These are phyloP conservation scores for Heliamphora exappendiculata DNA, from an alignment of 148 eudicot genomes.

Conservation along the genomic window DNA sequence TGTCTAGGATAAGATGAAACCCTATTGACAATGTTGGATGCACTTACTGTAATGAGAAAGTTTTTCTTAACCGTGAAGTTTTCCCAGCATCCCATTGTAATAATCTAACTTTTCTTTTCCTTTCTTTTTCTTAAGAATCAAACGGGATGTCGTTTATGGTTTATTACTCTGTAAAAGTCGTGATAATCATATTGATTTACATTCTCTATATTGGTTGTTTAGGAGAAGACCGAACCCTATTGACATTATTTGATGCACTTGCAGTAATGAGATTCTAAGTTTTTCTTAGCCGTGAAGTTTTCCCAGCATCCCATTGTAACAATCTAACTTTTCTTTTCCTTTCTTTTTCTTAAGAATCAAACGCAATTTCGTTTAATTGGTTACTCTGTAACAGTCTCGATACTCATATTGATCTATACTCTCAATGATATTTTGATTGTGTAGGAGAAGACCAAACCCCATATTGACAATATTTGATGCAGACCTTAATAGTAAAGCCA, in stretches of 20 bases:
- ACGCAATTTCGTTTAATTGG: not conserved
- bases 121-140: not conserved
- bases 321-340: not conserved
- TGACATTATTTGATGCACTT: too few relatives aligned
- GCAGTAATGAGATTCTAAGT: too few relatives aligned
- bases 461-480: not conserved
- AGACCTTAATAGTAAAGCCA: not conserved
- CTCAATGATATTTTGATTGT: not conserved
- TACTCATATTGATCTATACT: not conserved
- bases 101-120: not conserved
- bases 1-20: too few relatives aligned
- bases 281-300: too few relatives aligned
- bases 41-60: too few relatives aligned
- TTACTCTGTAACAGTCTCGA: not conserved
- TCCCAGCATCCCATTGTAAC: not conserved
- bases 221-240: slow-evolving; percentile 9
- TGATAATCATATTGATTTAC: not conserved
- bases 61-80: too few relatives aligned
- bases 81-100: not conserved
- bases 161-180: not conserved
- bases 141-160: not conserved
- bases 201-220: not conserved
- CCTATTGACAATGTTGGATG: too few relatives aligned
- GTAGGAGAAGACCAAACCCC: slow-evolving; percentile 8
- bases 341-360: not conserved